These are phyloP conservation scores for Ensete glaucum DNA, from an alignment of 176 grass and related monocot species.

Conservation along the genomic window DNA sequence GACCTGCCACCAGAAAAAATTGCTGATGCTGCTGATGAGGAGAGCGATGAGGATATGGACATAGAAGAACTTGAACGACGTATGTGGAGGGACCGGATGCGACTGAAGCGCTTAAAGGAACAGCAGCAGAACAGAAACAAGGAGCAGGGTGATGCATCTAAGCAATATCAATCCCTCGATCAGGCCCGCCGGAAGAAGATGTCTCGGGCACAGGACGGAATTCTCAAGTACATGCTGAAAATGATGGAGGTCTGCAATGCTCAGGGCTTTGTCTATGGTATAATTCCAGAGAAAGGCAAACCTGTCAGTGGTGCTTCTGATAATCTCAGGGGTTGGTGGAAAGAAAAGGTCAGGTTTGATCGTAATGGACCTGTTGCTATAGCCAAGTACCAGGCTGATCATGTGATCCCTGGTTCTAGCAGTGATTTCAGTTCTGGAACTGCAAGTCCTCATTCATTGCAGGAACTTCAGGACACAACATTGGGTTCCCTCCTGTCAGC, in stretches of 20 bases:
- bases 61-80: slow-evolving; percentile 81
- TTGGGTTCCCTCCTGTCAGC: slow-evolving; percentile 78
- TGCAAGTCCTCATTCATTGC: slow-evolving; percentile 43
- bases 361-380: slow-evolving; percentile 75
- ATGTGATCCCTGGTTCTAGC: background rate
- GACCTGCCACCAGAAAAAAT: slow-evolving; percentile 35
- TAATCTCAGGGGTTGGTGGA: slow-evolving; percentile 92
- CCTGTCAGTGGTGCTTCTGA: slow-evolving; percentile 87
- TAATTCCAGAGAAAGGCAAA: slow-evolving; percentile 88
- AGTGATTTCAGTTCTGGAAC: background rate
- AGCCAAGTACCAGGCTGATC: slow-evolving; percentile 43
- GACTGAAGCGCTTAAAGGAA: slow-evolving; percentile 71
- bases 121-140: slow-evolving; percentile 27
- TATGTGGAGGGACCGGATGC: slow-evolving; percentile 81
- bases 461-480: slow-evolving; percentile 88
- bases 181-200: slow-evolving; percentile 94
- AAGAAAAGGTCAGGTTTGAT: slow-evolving; percentile 89
- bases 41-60: slow-evolving; percentile 44
- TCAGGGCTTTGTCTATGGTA: slow-evolving; percentile 93
- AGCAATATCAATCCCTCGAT: slow-evolving; percentile 42
- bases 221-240: slow-evolving; percentile 96
- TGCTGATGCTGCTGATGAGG: slow-evolving; percentile 25
- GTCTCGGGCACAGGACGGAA: slow-evolving; percentile 87
- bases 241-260: slow-evolving; percentile 99
- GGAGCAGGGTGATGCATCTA: slow-evolving; percentile 14